phyloP scores from a whole-genome alignment of 768 basidiomycete genomes.

The Mycena rebaudengoi region DNA sequence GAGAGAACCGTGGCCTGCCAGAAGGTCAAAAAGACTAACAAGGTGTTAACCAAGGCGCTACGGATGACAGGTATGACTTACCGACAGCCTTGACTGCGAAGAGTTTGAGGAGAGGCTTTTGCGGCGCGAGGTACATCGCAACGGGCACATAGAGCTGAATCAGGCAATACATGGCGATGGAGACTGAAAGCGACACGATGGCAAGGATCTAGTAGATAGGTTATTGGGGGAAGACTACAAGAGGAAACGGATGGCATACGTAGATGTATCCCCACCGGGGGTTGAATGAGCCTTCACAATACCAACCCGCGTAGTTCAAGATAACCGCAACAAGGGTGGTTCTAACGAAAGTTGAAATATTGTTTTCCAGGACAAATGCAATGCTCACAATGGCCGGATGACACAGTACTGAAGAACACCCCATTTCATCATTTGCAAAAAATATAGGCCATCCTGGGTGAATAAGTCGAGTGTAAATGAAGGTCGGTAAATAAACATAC shows the following conservation, averaged over 20 bases:
- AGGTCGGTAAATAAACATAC: conserved; percentile 41
- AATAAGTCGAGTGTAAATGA: background rate
- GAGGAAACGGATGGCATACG: conserved; percentile 43
- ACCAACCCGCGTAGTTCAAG: conserved; percentile 69
- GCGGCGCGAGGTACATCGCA: conserved; percentile 59
- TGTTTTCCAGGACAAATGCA: background rate
- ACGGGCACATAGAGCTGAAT: conserved; percentile 75
- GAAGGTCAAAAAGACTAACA: conserved; percentile 73
- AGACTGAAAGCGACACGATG: conserved; percentile 74
- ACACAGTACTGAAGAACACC: conserved; percentile 79
- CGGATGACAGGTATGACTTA: conserved; percentile 34
- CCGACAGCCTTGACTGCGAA: conserved; percentile 80
- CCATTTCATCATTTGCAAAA: conserved; percentile 81
- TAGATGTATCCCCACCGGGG: conserved; percentile 76
- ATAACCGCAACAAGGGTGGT: conserved; percentile 70
- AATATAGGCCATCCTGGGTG: conserved; percentile 56
- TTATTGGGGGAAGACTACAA: background rate
- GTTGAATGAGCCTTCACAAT: conserved; percentile 77
- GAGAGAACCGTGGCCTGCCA: conserved; percentile 77
- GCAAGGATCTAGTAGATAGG: conserved; percentile 54
- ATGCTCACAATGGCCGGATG: conserved; percentile 61
- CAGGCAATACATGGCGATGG: conserved; percentile 81
- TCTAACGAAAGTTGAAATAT: conserved; percentile 32
- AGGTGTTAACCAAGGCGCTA: background rate
- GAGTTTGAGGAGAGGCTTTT: conserved; percentile 71